Percentiles rank a stretch among this genome's conserved stretches.
Conservation (phyloP, 192 early-diverging fungal species). For the Linnemannia hyalina region DNA sequence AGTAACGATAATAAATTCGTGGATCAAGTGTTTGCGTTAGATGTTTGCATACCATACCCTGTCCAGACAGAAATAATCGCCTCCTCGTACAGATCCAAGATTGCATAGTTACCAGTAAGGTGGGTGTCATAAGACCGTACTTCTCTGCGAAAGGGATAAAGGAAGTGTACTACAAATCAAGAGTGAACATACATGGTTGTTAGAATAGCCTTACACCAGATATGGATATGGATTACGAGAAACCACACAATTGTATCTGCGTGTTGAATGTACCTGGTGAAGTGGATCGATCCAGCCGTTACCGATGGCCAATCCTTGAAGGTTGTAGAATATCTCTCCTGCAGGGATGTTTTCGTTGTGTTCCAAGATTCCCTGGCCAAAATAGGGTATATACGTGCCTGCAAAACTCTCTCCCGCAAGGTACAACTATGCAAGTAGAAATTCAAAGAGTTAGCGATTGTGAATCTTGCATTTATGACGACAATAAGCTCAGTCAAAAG, state of each 20-base stretch:
- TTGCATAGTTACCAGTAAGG: constrained; percentile 20
- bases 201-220: neutral
- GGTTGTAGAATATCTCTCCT: constrained; percentile 49
- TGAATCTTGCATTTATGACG: neutral
- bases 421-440: constrained; percentile 59
- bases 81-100: neutral
- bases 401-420: constrained; percentile 75
- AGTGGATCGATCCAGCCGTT: constrained; percentile 76
- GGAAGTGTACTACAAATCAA: constrained; percentile 28
- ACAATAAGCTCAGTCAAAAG: neutral
- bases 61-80: too few species aligned
- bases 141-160: constrained; percentile 33
- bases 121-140: constrained; percentile 22
- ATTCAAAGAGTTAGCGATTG: neutral
- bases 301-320: constrained; percentile 71
- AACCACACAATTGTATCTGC: neutral
- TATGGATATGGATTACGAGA: neutral
- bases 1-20: too few species aligned
- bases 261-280: constrained; percentile 60
- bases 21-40: neutral
- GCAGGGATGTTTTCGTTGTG: constrained; percentile 37
- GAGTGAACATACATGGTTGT: neutral
- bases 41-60: neutral
- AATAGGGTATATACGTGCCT: constrained; percentile 75
- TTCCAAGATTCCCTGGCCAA: constrained; percentile 55